A percentile compares a stretch with the other conserved stretches of the same genome.
Conservation (phyloP, 768 basidiomycete species). For the Rhodosporidiobolus sp. region DNA sequence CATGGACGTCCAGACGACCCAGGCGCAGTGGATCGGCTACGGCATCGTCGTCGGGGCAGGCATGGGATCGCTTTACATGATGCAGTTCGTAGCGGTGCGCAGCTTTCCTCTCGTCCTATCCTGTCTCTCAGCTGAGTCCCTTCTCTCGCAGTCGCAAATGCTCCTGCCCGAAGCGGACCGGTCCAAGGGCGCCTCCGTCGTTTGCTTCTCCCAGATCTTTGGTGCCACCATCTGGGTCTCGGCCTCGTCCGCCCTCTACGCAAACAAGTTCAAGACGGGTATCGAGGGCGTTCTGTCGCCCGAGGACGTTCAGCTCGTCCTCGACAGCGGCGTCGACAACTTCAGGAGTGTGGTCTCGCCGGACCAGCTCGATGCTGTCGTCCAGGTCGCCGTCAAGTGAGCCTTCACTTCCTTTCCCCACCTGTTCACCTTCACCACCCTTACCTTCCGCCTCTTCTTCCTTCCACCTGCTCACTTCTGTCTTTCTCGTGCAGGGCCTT, state of each 20-base stretch:
- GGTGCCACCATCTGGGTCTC: slow-evolving; percentile 31
- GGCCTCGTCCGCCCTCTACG: slow-evolving; percentile 23
- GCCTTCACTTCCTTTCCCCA: neutral
- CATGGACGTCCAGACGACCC: slow-evolving; percentile 10
- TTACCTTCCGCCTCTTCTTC: too few relatives aligned
- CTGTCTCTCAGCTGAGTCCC: neutral
- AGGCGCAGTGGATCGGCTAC: slow-evolving; percentile 22
- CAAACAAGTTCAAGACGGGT: slow-evolving; percentile 26
- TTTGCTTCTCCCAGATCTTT: slow-evolving; percentile 33
- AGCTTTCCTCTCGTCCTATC: neutral
- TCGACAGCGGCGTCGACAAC: slow-evolving; percentile 22
- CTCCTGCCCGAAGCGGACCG: slow-evolving; percentile 5
- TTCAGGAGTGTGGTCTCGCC: slow-evolving; percentile 30
- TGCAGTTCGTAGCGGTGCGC: slow-evolving; percentile 26
- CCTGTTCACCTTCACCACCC: neutral
- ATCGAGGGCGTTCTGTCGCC: slow-evolving; percentile 3
- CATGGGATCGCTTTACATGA: slow-evolving; percentile 30
- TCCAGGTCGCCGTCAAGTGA: slow-evolving; percentile 6
- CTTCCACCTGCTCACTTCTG: too few relatives aligned
- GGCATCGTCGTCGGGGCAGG: slow-evolving; percentile 21
- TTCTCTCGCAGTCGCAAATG: slow-evolving; percentile 3
- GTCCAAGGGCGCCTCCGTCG: slow-evolving; percentile 18
- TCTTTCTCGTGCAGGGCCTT: neutral
- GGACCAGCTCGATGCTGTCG: slow-evolving; percentile 12
- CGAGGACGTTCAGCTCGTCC: slow-evolving; percentile 13